A percentile compares a stretch with the other conserved stretches of the same genome.
phyloP scores from a whole-genome alignment of 345 rosid genomes.

The Lepidium sativum region DNA sequence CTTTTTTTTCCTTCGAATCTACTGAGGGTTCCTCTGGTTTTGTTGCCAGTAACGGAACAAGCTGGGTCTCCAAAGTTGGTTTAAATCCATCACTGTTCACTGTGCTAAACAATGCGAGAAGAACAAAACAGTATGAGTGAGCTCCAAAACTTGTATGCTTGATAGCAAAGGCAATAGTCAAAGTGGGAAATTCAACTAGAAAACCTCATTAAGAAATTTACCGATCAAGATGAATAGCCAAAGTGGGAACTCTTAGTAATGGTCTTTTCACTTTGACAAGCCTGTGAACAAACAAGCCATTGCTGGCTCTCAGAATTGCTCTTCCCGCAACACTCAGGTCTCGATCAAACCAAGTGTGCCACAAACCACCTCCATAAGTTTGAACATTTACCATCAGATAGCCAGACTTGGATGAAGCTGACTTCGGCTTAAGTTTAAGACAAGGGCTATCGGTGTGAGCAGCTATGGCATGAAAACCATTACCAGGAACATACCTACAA shows the following conservation, averaged over 20 bases:
- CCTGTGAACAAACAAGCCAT: conserved; percentile 67
- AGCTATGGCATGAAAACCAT: conserved; percentile 85
- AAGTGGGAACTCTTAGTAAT: conserved; percentile 71
- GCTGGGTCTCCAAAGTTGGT: conserved; percentile 86
- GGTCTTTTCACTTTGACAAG: conserved; percentile 85
- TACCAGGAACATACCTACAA: conserved; percentile 68
- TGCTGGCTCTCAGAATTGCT: conserved; percentile 55
- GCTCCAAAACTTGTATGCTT: background rate
- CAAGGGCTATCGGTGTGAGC: conserved; percentile 98
- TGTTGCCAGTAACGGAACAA: conserved; percentile 64
- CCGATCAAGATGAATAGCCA: conserved; percentile 96
- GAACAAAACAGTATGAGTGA: conserved; percentile 11
- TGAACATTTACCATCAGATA: conserved; percentile 91
- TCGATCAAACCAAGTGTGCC: conserved; percentile 99
- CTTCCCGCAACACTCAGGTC: conserved; percentile 96
- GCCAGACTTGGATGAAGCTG: conserved; percentile 77
- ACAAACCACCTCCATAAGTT: conserved; percentile 91
- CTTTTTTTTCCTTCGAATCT: conserved; percentile 46
- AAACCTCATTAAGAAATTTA: background rate
- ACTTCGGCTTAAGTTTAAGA: conserved; percentile 85
- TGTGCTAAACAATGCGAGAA: conserved; percentile 50
- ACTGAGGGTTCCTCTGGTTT: conserved; percentile 43
- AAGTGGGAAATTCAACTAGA: background rate
- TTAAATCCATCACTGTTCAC: conserved; percentile 89
- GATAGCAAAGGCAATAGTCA: background rate